These are phyloP conservation scores for Stylonectria norvegica DNA, from an alignment of 2,329 filamentous ascomycete species.

Conservation along the genomic window DNA sequence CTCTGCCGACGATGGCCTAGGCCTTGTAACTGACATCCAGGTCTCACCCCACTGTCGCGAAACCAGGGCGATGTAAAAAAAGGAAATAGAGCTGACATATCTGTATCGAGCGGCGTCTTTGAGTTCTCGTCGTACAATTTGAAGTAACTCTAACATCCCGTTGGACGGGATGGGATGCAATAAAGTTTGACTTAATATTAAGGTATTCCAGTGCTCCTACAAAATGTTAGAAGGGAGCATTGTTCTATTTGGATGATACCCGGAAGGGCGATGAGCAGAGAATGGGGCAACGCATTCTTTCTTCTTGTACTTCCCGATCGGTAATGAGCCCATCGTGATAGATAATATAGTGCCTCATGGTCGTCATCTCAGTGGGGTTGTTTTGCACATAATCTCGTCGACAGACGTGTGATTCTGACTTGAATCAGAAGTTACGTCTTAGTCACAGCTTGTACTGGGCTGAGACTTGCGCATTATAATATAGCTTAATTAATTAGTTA, in stretches of 20 bases:
- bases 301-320: not conserved
- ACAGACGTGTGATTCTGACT: not conserved
- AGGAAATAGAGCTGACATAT: not conserved
- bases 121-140: not conserved
- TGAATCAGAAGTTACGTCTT: not conserved
- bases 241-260: slow-evolving; percentile 1
- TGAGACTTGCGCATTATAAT: not conserved
- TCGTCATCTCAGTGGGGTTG: not conserved
- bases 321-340: not conserved
- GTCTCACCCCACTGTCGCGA: not conserved
- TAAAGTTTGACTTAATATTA: slow-evolving; percentile 9
- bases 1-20: not conserved
- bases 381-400: not conserved
- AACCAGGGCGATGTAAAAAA: not conserved
- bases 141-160: not conserved
- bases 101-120: not conserved
- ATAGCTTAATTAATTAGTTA: not conserved
- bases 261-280: not conserved
- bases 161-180: not conserved
- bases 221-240: not conserved
- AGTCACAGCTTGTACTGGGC: not conserved
- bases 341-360: not conserved
- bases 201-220: not conserved
- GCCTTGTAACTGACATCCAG: not conserved
- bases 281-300: not conserved